A percentile compares a stretch with the other conserved stretches of the same genome.
These are phyloP conservation scores for Candida loeiensis DNA, from an alignment of 805 yeast genomes.

Conservation along the genomic window DNA sequence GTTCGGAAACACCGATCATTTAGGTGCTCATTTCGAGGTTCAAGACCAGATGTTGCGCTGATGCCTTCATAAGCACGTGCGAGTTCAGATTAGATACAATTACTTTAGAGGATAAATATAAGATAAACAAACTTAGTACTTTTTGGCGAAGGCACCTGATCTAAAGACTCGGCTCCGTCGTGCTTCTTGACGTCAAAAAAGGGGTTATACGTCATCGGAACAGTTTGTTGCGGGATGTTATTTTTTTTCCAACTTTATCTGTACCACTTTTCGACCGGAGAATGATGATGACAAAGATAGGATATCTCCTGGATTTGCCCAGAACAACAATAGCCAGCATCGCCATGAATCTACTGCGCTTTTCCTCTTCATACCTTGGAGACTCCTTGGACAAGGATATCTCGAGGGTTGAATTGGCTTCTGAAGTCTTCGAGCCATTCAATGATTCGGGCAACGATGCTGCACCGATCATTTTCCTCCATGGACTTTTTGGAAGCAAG, in stretches of 20 bases:
- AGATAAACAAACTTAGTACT: background rate
- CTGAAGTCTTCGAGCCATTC: constrained; percentile 34
- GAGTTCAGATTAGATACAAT: background rate
- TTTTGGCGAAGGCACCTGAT: too few relatives aligned
- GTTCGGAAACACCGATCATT: constrained; percentile 68
- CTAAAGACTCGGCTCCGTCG: too few relatives aligned
- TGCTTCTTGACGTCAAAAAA: too few relatives aligned
- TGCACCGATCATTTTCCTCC: constrained; percentile 74
- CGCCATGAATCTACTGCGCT: too few relatives aligned
- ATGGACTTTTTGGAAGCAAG: constrained; percentile 86
- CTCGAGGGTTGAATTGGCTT: constrained; percentile 51
- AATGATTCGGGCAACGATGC: constrained; percentile 21
- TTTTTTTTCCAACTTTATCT: too few relatives aligned
- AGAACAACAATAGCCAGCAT: too few relatives aligned
- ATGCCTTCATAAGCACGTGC: background rate
- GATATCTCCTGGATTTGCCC: too few relatives aligned
- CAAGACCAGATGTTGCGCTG: constrained; percentile 19
- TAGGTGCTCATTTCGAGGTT: constrained; percentile 41
- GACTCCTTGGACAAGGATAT: constrained; percentile 25
- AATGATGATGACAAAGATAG: too few relatives aligned
- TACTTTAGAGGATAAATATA: background rate
- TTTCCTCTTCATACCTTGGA: constrained; percentile 19
- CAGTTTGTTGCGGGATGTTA: too few relatives aligned
- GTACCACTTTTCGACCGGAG: too few relatives aligned
- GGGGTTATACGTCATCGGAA: too few relatives aligned